Conservation (phyloP, 2,329 filamentous ascomycete genomes). For the Torrubiella hemipterigena region DNA sequence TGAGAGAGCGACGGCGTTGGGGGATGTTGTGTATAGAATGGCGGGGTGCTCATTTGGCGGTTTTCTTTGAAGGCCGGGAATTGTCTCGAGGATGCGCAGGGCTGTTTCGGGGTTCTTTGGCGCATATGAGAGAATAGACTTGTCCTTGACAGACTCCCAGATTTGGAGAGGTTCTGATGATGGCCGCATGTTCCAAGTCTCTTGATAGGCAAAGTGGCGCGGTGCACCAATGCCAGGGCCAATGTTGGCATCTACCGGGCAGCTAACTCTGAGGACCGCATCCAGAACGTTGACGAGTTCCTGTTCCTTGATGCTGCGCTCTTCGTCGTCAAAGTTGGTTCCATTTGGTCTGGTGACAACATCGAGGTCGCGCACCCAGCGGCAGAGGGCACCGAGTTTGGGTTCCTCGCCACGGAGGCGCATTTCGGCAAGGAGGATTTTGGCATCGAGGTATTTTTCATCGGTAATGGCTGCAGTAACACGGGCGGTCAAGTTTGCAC, state of each 20-base stretch:
- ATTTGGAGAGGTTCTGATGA: slow-evolving; percentile 27
- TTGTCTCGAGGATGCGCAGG: slow-evolving; percentile 51
- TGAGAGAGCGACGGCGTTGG: slow-evolving; percentile 43
- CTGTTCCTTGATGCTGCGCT: slow-evolving; percentile 32
- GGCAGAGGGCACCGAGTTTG: slow-evolving; percentile 56
- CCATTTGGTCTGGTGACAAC: slow-evolving; percentile 45
- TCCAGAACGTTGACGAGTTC: slow-evolving; percentile 51
- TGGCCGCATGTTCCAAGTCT: slow-evolving; percentile 47
- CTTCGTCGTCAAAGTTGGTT: slow-evolving; percentile 14
- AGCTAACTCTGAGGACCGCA: slow-evolving; percentile 49
- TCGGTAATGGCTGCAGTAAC: slow-evolving; percentile 56
- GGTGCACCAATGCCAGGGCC: slow-evolving; percentile 18
- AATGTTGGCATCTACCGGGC: slow-evolving; percentile 41
- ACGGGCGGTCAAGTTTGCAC: slow-evolving; percentile 52
- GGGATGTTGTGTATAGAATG: slow-evolving; percentile 48
- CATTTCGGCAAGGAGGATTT: slow-evolving; percentile 58
- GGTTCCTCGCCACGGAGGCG: slow-evolving; percentile 51
- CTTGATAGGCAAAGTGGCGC: slow-evolving; percentile 43
- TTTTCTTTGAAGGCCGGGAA: slow-evolving; percentile 45
- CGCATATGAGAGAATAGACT: slow-evolving; percentile 33
- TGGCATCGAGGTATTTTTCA: slow-evolving; percentile 52
- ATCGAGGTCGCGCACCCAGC: slow-evolving; percentile 62
- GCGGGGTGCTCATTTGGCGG: slow-evolving; percentile 58
- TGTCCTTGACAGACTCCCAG: slow-evolving; percentile 47
- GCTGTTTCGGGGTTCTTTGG: slow-evolving; percentile 22